These are phyloP conservation scores for Pseudogymnoascus sp. DNA, from an alignment of 2,329 filamentous ascomycete species.

Conservation along the genomic window DNA sequence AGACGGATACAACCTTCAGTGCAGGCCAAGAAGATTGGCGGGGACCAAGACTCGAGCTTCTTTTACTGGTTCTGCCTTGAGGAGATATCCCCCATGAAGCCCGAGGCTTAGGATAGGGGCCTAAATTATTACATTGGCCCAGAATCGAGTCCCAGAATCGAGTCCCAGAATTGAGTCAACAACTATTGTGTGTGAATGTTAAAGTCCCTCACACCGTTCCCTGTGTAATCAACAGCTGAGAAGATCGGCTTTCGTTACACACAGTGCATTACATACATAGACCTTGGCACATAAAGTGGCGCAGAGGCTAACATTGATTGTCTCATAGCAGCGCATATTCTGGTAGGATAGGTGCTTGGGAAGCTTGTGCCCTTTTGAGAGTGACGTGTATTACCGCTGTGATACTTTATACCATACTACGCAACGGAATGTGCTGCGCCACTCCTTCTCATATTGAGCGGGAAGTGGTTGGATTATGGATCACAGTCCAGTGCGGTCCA, in stretches of 20 bases:
- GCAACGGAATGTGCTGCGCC: neutral
- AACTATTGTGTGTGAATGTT: neutral
- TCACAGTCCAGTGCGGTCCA: neutral
- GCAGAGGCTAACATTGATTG: neutral
- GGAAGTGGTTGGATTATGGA: neutral
- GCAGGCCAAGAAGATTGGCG: neutral
- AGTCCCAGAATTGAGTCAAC: neutral
- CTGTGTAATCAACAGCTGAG: neutral
- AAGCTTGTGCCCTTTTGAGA: neutral
- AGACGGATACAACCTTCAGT: neutral
- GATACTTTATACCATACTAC: neutral
- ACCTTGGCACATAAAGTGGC: neutral
- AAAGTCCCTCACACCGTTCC: neutral
- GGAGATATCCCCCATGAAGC: neutral
- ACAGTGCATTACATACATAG: neutral
- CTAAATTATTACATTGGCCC: neutral
- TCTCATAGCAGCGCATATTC: neutral
- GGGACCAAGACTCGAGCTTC: neutral
- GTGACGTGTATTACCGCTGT: neutral
- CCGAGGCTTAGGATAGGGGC: neutral
- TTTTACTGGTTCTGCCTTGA: neutral
- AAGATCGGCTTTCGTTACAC: neutral
- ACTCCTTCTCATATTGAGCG: neutral
- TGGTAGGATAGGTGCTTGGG: neutral
- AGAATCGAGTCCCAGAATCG: neutral